phyloP scores from a whole-genome alignment of 352 stramenopile species.

The Saprolegnia parasitica region DNA sequence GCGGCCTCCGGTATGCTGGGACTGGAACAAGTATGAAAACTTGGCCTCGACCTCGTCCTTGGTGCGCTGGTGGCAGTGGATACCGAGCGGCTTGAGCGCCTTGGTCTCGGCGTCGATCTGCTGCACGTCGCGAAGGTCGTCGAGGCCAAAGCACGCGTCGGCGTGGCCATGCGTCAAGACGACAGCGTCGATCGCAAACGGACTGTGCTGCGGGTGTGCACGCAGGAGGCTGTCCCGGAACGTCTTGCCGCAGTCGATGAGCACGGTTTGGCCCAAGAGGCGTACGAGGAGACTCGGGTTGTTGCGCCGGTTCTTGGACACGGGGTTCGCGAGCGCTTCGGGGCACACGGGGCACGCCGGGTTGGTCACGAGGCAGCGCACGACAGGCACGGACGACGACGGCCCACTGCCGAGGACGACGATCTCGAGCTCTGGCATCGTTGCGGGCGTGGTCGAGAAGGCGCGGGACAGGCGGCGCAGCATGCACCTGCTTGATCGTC shows the following conservation, averaged over 20 bases:
- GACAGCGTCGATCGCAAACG: slow-evolving; percentile 57
- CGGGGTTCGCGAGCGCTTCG: slow-evolving; percentile 58
- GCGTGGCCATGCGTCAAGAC: slow-evolving; percentile 84
- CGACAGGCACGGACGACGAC: slow-evolving; percentile 74
- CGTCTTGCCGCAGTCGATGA: slow-evolving; percentile 87
- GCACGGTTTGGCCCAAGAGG: slow-evolving; percentile 46
- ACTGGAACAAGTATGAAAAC: slow-evolving; percentile 77
- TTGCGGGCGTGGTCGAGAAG: not conserved
- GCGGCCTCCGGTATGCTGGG: slow-evolving; percentile 33
- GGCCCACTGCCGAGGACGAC: slow-evolving; percentile 75
- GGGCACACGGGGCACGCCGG: slow-evolving; percentile 52
- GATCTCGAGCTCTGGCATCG: slow-evolving; percentile 47
- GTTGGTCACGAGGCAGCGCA: slow-evolving; percentile 62
- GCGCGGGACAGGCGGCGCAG: slow-evolving; percentile 1
- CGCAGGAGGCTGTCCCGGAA: slow-evolving; percentile 75
- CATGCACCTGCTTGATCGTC: not conserved
- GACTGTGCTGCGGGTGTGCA: slow-evolving; percentile 50
- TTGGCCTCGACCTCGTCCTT: slow-evolving; percentile 53
- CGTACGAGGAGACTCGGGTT: slow-evolving; percentile 78
- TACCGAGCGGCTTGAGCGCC: slow-evolving; percentile 42
- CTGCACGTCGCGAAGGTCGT: slow-evolving; percentile 82
- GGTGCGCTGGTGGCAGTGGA: slow-evolving; percentile 61
- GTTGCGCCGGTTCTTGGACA: slow-evolving; percentile 70
- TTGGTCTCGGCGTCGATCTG: slow-evolving; percentile 48
- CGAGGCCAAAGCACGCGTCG: slow-evolving; percentile 74